Percentiles rank a stretch among this genome's conserved stretches.
phyloP scores from a whole-genome alignment of 257 asterid species.

The Mitragyna speciosa region DNA sequence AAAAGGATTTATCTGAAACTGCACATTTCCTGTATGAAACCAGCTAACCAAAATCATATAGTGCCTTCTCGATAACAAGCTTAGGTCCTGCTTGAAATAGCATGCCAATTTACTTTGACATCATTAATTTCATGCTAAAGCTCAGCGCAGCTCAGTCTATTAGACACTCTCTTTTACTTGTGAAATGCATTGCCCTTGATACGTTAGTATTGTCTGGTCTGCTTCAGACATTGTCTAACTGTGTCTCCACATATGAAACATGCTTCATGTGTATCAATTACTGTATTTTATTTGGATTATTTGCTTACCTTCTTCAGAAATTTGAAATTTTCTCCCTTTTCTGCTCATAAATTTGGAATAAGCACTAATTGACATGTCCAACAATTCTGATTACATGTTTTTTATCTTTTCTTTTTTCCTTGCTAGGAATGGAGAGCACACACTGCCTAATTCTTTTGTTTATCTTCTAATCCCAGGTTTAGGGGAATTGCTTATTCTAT shows the following conservation, averaged over 20 bases:
- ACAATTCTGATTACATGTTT: not conserved
- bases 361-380: not conserved
- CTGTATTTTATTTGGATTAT: too few relatives aligned
- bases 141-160: not conserved
- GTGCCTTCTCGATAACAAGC: not conserved
- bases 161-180: not conserved
- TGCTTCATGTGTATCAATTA: not conserved
- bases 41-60: not conserved
- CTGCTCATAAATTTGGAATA: not conserved
- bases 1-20: not conserved
- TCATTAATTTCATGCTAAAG: not conserved
- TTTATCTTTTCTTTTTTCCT: slow-evolving; percentile 10
- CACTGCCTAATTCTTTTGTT: slow-evolving; percentile 73
- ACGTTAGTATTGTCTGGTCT: not conserved
- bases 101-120: not conserved
- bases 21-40: not conserved
- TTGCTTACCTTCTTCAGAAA: not conserved
- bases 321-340: not conserved
- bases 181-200: not conserved
- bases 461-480: slow-evolving; percentile 94
- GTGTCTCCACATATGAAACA: not conserved
- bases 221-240: not conserved
- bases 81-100: not conserved
- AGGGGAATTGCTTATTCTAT: slow-evolving; percentile 5
- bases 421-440: slow-evolving; percentile 82